phyloP scores from a whole-genome alignment of 371 early-diverging fungal species.

The Apophysomyces ossiformis region DNA sequence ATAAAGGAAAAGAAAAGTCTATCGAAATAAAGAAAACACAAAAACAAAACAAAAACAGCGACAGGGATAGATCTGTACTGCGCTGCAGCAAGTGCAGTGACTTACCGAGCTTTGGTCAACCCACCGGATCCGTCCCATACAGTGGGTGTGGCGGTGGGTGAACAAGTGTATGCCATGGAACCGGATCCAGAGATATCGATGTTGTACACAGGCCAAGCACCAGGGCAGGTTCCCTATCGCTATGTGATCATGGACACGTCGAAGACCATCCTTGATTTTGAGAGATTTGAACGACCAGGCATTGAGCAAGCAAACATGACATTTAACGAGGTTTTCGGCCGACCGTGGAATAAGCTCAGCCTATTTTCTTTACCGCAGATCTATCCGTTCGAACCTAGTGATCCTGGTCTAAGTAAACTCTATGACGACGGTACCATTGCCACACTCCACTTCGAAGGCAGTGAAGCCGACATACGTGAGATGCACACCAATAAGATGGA shows the following conservation, averaged over 20 bases:
- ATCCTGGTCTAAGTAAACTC: conserved; percentile 17
- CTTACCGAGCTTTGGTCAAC: conserved; percentile 29
- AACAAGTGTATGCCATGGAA: conserved; percentile 27
- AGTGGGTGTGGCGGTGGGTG: conserved; percentile 32
- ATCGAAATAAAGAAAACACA: not conserved
- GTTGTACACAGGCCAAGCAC: conserved; percentile 27
- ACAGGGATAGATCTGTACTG: not conserved
- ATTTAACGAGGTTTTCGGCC: conserved; percentile 33
- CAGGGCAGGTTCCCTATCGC: conserved; percentile 25
- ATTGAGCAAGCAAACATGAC: conserved; percentile 26
- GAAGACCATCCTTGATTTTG: conserved; percentile 23
- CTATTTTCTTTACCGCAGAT: conserved; percentile 28
- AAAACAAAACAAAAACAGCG: not conserved
- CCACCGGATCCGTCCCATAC: conserved; percentile 1
- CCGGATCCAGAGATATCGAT: conserved; percentile 21
- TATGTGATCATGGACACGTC: conserved; percentile 29
- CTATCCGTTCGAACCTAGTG: conserved; percentile 16
- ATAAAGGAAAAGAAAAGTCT: no score
- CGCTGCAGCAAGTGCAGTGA: conserved; percentile 15
- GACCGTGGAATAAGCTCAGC: conserved; percentile 37
- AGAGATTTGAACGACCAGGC: conserved; percentile 34
- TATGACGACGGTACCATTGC: conserved; percentile 36
- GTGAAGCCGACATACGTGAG: conserved; percentile 16
- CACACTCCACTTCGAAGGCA: conserved; percentile 25
- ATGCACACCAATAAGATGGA: conserved; percentile 33